These are phyloP conservation scores for Diaporthe ilicicola DNA, from an alignment of 2,329 filamentous ascomycete genomes.

Conservation along the genomic window DNA sequence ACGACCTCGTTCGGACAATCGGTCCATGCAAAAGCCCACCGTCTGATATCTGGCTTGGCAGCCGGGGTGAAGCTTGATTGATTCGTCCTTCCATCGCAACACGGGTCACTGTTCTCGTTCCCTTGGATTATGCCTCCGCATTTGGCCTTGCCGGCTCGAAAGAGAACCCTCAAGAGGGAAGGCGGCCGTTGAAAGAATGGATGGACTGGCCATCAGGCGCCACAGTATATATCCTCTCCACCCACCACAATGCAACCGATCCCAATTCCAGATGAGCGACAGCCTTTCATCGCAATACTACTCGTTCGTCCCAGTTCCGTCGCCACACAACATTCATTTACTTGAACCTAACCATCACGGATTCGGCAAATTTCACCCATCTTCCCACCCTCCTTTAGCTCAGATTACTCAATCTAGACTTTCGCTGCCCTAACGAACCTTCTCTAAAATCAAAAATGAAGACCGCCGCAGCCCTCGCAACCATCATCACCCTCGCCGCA, in stretches of 20 bases:
- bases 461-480: slow-evolving; percentile 33
- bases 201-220: not conserved
- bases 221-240: not conserved
- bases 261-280: not conserved
- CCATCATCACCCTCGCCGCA: slow-evolving; percentile 22
- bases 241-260: not conserved
- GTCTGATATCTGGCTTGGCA: slow-evolving; percentile 3
- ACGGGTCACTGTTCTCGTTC: not conserved
- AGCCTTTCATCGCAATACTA: slow-evolving; percentile 2
- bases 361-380: not conserved
- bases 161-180: slow-evolving; percentile 1
- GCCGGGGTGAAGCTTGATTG: not conserved
- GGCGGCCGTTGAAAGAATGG: slow-evolving; percentile 2
- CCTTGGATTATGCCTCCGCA: not conserved
- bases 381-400: not conserved
- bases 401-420: not conserved
- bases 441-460: slow-evolving; percentile 2
- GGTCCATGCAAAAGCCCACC: not conserved
- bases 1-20: not conserved
- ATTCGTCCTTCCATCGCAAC: not conserved
- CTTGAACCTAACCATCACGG: not conserved
- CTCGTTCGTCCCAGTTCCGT: not conserved
- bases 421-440: not conserved
- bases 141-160: not conserved
- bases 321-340: not conserved